Evolutionary conservation across 1,139 yeast species (phyloP), one percentile per base, ranked within the genome.

Genomic region (Suhomyces choctaworum): DNA sequence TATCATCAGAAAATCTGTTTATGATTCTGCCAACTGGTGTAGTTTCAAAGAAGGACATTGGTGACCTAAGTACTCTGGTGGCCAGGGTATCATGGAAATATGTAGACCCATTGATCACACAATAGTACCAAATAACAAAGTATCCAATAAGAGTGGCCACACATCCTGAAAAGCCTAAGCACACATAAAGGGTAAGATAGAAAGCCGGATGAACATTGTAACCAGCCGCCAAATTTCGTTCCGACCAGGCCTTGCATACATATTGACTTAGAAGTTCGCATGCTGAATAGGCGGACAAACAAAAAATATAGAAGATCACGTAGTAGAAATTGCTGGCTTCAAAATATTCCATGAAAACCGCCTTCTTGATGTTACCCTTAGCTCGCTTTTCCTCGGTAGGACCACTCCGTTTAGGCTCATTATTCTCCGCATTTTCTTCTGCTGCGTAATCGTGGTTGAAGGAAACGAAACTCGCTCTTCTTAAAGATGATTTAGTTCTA

Each of bases 31-130:
- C 64, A 20, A 58, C 48, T 7, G 64, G 64, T 3, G 64, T 58
- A 14, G 64, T 60, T 40, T 60, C 64, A 27, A 60, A 60, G 40
- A 60, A 60, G 1, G 61, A 54, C 64, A 60, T 60, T n/a, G 64
- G 64, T 5, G 60, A 50, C 21, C 60, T 44, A 39, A 58, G 46
- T 3, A 60, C 54, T 5, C 52, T 39, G 10, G 44, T 39, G 8
- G 60, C 58, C 60, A 60, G 54, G 15, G 47, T 47, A 27, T 51
- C 54, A 32, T 60, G 64, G 51, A 58, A 57, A 31, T 46, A 48
- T 22, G 23, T 42, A 4, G 63, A 50, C 7, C 60, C 60, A 30
- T 45, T 46, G 31, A 58, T 46, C n/a, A 56, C 53, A 44, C 62
- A 52, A 39, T 43, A 55, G 3, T 53, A 49, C 64, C 64, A 60